Base-by-base conservation (phyloP, 2,329 filamentous ascomycete species). In the Cladosporium velox region DNA sequence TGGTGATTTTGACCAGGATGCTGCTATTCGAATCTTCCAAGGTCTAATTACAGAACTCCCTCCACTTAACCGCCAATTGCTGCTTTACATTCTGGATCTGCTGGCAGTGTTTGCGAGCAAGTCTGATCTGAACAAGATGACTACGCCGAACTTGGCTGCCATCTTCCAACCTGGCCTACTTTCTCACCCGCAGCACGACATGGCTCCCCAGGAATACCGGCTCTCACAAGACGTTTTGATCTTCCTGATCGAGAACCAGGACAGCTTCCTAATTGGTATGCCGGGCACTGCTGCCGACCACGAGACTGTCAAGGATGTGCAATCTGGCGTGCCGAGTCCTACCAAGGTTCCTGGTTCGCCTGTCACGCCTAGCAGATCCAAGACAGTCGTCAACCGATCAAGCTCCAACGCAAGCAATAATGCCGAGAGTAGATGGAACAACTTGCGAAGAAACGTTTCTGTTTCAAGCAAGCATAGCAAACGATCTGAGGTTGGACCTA, bases 181-280 rank as follows among this genome's bases (percentile, higher is more conserved):
- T 15, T 97, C 93, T 2, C 95, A 99, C 77, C 95, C 95, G 0
- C 84, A 87, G 67, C 95, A 99, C 77, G 93, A 96, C 74, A 98
- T 99, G 94, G 90, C 92, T 0, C 95, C 95, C 0, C 87, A 91
- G 66, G 94, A 98, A 75, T 99, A 99, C 77, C 89, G 92, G 35
- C 83, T 99, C 6, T 98, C 96, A 76, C 95, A 99, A 83, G 94
- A 95, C 73, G 94, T 99, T 24, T 86, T 99, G 69, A 97, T 99
- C 60, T 99, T 99, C 78, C 82, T 99, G 72, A 99, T 99, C 71
- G 93, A 98, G 76, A 97, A 99, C 74, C 95, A 99, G 77, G 95
- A 99, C 75, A 92, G 97, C 78, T 99, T 99, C 83, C 83, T 99
- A 70, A 96, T 99, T 70, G 95, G 95, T 65, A 99, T 99, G 95